These are phyloP conservation scores for Daldinia decipiens DNA, from an alignment of 495 filamentous ascomycete genomes.

Conservation along the genomic window DNA sequence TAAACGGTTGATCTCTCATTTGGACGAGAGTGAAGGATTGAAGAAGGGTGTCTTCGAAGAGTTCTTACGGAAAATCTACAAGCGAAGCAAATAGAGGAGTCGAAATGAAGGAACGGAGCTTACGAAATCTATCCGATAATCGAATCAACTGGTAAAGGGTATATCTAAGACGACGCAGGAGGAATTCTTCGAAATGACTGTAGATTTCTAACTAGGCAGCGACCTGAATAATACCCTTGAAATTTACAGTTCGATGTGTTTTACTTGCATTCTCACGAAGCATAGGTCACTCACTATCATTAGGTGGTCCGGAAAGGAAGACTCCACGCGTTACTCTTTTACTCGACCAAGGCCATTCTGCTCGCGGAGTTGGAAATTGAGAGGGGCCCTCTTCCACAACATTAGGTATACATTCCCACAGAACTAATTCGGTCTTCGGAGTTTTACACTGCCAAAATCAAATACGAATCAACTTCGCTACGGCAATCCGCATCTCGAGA, in stretches of 20 bases:
- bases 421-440: slow-evolving; percentile 49
- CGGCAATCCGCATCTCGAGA: slow-evolving; percentile 51
- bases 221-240: slow-evolving; percentile 32
- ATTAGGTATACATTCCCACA: slow-evolving; percentile 47
- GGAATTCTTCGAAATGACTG: slow-evolving; percentile 4
- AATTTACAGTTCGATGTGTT: background rate
- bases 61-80: slow-evolving; percentile 96
- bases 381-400: slow-evolving; percentile 52
- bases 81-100: slow-evolving; percentile 80
- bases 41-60: slow-evolving; percentile 90
- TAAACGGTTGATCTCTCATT: slow-evolving; percentile 73
- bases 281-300: background rate
- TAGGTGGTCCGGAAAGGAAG: background rate
- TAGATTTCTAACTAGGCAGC: slow-evolving; percentile 22
- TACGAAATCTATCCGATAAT: background rate
- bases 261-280: background rate
- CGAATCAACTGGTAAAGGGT: background rate
- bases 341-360: background rate
- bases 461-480: slow-evolving; percentile 52
- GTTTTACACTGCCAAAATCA: slow-evolving; percentile 49
- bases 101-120: background rate
- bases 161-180: slow-evolving; percentile 12
- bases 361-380: slow-evolving; percentile 33
- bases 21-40: slow-evolving; percentile 86
- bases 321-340: background rate